A percentile compares a stretch with the other conserved stretches of the same genome.
Evolutionary conservation across 495 filamentous ascomycete species (phyloP).

Genomic region (Hypoxylon rickii): DNA sequence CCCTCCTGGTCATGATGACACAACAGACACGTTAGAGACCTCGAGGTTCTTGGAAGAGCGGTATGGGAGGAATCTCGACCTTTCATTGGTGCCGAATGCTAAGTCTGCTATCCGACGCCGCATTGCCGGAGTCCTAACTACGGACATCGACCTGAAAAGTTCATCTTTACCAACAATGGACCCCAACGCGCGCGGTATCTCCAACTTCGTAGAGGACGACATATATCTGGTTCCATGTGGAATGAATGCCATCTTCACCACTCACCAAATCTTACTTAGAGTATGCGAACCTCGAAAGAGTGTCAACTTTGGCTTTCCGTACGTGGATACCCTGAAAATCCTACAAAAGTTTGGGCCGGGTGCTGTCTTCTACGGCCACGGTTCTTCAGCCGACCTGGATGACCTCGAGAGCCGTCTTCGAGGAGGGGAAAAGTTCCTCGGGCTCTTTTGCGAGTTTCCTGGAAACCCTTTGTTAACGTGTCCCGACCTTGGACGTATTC

Average conservation of each 20-base stretch:
- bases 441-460: constrained; percentile 92
- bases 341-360: constrained; percentile 94
- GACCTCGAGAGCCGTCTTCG: constrained; percentile 76
- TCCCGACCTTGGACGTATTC: constrained; percentile 82
- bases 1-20: constrained; percentile 22
- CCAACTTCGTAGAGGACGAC: constrained; percentile 81
- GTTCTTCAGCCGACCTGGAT: constrained; percentile 79
- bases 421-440: constrained; percentile 77
- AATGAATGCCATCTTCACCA: constrained; percentile 93
- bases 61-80: constrained; percentile 87
- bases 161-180: constrained; percentile 44
- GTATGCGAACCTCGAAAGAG: constrained; percentile 65
- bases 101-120: constrained; percentile 83
- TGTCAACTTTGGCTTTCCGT: constrained; percentile 84
- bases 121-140: constrained; percentile 84
- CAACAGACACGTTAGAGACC: constrained; percentile 62
- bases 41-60: constrained; percentile 89
- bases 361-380: constrained; percentile 87
- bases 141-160: constrained; percentile 64
- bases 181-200: constrained; percentile 59
- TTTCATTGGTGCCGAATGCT: constrained; percentile 75
- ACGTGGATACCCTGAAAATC: constrained; percentile 94
- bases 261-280: constrained; percentile 72
- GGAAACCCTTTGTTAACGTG: constrained; percentile 87
- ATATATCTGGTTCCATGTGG: constrained; percentile 86